Conservation (phyloP, 1,284 basidiomycete genomes). For the Rhodotorula sp. region DNA sequence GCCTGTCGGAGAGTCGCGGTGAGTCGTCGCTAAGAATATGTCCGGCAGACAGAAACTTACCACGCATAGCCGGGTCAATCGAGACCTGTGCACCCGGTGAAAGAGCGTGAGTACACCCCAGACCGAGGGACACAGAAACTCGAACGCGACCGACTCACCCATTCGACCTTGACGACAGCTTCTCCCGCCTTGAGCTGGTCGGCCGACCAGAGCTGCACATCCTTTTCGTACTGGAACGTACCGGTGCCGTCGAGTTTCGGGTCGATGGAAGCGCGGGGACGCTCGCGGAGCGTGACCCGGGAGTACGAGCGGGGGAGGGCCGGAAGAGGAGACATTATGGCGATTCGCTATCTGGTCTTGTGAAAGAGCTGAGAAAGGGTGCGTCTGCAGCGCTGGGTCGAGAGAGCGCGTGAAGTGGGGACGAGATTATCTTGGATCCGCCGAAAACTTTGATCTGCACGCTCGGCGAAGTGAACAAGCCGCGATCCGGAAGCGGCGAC, state of each 20-base stretch:
- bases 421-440: no score
- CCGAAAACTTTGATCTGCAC: no score
- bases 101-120: no score
- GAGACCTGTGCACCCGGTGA: constrained; percentile 11
- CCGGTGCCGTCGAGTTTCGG: constrained; percentile 39
- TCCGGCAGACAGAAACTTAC: not conserved
- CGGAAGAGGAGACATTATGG: constrained; percentile 22
- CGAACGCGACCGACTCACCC: constrained; percentile 17
- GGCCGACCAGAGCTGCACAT: constrained; percentile 28
- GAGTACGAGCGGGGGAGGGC: constrained; percentile 22
- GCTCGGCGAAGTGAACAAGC: no score
- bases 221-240: constrained; percentile 42
- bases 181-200: constrained; percentile 42
- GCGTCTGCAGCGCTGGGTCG: no score
- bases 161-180: constrained; percentile 47
- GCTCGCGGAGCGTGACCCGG: constrained; percentile 46
- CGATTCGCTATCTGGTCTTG: not conserved
- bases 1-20: constrained; percentile 6
- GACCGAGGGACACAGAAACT: no score
- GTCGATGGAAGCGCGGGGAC: constrained; percentile 45
- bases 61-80: constrained; percentile 46
- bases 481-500: no score
- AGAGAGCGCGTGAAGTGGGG: no score
- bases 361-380: not conserved
- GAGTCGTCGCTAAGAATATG: no score